Conservation (phyloP, 352 stramenopile species). For the Plasmopara halstedii region DNA sequence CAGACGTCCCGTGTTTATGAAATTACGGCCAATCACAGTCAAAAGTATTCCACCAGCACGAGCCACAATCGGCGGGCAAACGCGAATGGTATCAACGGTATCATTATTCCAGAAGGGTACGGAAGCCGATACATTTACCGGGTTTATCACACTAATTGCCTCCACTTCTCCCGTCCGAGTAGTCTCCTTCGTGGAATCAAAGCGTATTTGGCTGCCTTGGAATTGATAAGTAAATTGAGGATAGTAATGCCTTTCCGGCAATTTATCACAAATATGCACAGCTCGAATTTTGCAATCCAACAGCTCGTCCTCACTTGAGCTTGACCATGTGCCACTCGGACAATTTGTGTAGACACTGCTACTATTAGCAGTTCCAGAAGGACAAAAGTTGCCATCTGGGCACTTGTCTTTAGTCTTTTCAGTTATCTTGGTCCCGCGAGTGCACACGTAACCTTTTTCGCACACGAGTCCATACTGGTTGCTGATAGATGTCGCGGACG, state of each 20-base stretch:
- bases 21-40: conserved; percentile 94
- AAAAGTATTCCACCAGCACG: conserved; percentile 46
- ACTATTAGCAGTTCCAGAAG: conserved; percentile 77
- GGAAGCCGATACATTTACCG: conserved; percentile 87
- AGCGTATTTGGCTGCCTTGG: conserved; percentile 38
- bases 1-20: conserved; percentile 76
- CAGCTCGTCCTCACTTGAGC: conserved; percentile 70
- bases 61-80: conserved; percentile 55
- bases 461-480: conserved; percentile 87
- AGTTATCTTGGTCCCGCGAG: conserved; percentile 81
- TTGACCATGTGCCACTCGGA: conserved; percentile 86
- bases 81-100: conserved; percentile 89
- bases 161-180: conserved; percentile 80
- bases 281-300: conserved; percentile 82
- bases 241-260: conserved; percentile 69
- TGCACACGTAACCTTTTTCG: conserved; percentile 83
- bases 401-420: conserved; percentile 91
- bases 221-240: conserved; percentile 65
- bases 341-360: conserved; percentile 85
- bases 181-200: conserved; percentile 69
- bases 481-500: conserved; percentile 65
- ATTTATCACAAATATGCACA: conserved; percentile 94
- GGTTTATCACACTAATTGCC: conserved; percentile 86
- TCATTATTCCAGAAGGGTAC: conserved; percentile 90
- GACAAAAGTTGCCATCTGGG: conserved; percentile 89